These are phyloP conservation scores for Trichophyton schoenleinii DNA, from an alignment of 2,329 filamentous ascomycete genomes.

Conservation along the genomic window DNA sequence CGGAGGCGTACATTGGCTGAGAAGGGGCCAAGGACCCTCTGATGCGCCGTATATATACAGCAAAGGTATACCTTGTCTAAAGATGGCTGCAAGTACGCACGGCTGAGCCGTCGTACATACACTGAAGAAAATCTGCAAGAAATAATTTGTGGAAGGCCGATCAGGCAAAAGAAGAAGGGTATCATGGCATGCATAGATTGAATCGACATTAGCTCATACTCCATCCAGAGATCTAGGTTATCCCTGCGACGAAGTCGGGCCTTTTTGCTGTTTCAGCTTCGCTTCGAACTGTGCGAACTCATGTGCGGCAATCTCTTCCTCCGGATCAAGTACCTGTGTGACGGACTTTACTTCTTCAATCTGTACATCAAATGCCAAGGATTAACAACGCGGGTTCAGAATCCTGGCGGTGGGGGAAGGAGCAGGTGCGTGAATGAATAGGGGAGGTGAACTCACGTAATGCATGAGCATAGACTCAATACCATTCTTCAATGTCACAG, in stretches of 20 bases:
- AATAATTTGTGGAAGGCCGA: not conserved
- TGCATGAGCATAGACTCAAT: slow-evolving; percentile 99
- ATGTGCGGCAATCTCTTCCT: slow-evolving; percentile 73
- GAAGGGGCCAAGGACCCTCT: not conserved
- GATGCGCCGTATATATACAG: not conserved
- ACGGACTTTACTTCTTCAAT: slow-evolving; percentile 95
- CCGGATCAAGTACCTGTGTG: slow-evolving; percentile 76
- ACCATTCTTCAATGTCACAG: slow-evolving; percentile 90
- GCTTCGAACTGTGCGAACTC: slow-evolving; percentile 96
- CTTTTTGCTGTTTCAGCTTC: slow-evolving; percentile 52
- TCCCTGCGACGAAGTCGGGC: slow-evolving; percentile 34
- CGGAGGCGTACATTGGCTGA: not conserved
- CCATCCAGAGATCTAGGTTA: slow-evolving; percentile 42
- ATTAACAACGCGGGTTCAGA: not conserved
- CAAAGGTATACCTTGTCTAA: not conserved
- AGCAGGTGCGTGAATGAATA: not conserved
- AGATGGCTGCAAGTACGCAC: not conserved
- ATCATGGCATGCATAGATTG: slow-evolving; percentile 1
- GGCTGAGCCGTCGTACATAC: not conserved
- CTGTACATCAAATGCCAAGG: slow-evolving; percentile 35
- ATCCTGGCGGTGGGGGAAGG: not conserved
- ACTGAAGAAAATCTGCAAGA: not conserved
- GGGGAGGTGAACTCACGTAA: slow-evolving; percentile 50
- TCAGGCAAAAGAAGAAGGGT: not conserved
- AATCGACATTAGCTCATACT: not conserved